These are phyloP conservation scores for Paradendryphiella salina DNA, from an alignment of 2,329 filamentous ascomycete genomes.

Conservation along the genomic window DNA sequence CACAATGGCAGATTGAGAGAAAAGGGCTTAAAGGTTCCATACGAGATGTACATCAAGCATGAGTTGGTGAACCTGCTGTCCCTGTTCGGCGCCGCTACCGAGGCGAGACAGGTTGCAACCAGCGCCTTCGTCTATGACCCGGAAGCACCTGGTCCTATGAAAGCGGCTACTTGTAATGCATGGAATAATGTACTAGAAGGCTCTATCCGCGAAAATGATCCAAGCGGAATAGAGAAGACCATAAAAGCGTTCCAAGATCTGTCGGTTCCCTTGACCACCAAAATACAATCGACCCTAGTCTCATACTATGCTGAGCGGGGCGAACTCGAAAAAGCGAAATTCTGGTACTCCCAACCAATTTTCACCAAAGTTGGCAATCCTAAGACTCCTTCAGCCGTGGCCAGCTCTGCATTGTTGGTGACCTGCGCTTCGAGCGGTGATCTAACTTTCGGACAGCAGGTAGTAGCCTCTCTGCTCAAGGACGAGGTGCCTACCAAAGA, in stretches of 20 bases:
- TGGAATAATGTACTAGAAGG: slow-evolving; percentile 59
- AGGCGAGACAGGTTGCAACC: slow-evolving; percentile 33
- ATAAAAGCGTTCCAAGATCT: slow-evolving; percentile 56
- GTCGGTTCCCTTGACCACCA: slow-evolving; percentile 43
- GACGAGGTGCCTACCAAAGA: slow-evolving; percentile 49
- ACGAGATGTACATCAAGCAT: slow-evolving; percentile 8
- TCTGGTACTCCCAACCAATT: slow-evolving; percentile 67
- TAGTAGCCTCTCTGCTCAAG: slow-evolving; percentile 44
- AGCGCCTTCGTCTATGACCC: slow-evolving; percentile 16
- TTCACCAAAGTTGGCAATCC: slow-evolving; percentile 25
- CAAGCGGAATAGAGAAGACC: slow-evolving; percentile 61
- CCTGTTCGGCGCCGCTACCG: slow-evolving; percentile 28
- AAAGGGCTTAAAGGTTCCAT: slow-evolving; percentile 4
- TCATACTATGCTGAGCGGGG: slow-evolving; percentile 64
- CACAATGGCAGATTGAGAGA: slow-evolving; percentile 1
- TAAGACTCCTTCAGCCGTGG: slow-evolving; percentile 25
- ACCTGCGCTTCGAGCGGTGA: slow-evolving; percentile 55
- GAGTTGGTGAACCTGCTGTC: slow-evolving; percentile 27
- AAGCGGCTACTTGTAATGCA: slow-evolving; percentile 1
- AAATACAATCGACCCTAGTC: slow-evolving; percentile 58
- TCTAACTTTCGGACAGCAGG: slow-evolving; percentile 49
- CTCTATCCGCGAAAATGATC: slow-evolving; percentile 62
- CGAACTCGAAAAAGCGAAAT: slow-evolving; percentile 63
- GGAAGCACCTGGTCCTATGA: slow-evolving; percentile 1
- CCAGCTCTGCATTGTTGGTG: slow-evolving; percentile 61